phyloP scores from a whole-genome alignment of 345 rosid genomes.

The Gossypium bickii region DNA sequence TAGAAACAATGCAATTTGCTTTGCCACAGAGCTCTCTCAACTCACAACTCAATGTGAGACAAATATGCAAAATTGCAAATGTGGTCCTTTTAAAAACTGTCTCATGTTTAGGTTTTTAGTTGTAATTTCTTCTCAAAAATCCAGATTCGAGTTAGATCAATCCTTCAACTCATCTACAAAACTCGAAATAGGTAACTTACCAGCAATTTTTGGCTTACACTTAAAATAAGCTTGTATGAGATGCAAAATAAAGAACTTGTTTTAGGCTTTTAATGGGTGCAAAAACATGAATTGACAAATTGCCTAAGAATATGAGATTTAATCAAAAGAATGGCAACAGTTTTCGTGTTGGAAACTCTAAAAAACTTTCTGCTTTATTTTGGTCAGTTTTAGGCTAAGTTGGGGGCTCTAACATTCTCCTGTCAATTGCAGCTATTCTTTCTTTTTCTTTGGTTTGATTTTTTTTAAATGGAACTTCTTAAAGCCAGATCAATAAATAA shows the following conservation, averaged over 20 bases:
- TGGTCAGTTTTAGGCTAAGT: neutral
- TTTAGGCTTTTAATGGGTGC: neutral
- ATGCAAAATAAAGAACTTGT: neutral
- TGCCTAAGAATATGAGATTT: neutral
- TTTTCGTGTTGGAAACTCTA: slow-evolving; percentile 4
- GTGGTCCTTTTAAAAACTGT: neutral
- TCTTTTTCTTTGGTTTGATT: neutral
- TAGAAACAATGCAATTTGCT: neutral
- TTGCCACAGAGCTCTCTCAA: neutral
- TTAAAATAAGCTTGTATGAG: neutral
- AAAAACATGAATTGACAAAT: neutral
- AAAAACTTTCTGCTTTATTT: neutral
- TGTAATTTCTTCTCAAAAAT: neutral
- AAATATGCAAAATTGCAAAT: neutral
- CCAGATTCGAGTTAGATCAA: no score
- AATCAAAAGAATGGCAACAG: neutral
- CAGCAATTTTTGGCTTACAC: neutral
- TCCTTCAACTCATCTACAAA: no score
- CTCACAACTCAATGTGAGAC: neutral
- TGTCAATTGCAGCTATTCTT: neutral
- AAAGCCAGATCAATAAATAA: neutral
- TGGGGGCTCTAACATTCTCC: neutral
- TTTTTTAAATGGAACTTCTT: neutral
- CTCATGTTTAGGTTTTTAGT: neutral
- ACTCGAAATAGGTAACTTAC: no score